Evolutionary conservation across 495 filamentous ascomycete genomes (phyloP).

Genomic region (Aspergillus sclerotioniger): DNA sequence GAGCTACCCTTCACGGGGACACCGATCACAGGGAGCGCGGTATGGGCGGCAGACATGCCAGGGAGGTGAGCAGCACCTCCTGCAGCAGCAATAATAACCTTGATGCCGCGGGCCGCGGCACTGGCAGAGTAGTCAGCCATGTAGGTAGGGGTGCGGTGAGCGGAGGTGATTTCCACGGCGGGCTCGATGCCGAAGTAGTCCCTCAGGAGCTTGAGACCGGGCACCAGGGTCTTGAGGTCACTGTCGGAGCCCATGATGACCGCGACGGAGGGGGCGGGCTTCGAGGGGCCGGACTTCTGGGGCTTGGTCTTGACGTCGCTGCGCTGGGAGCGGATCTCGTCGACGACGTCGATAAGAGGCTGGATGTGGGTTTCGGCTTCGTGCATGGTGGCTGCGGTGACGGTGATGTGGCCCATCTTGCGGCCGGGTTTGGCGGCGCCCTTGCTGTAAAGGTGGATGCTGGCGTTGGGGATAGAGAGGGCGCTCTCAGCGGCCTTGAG

Average conservation of each 20-base stretch:
- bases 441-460: slow-evolving; percentile 91
- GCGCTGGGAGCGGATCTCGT: slow-evolving; percentile 63
- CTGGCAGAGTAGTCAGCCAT: slow-evolving; percentile 75
- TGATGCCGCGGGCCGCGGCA: slow-evolving; percentile 67
- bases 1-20: slow-evolving; percentile 85
- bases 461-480: slow-evolving; percentile 57
- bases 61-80: slow-evolving; percentile 91
- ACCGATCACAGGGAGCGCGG: slow-evolving; percentile 88
- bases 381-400: slow-evolving; percentile 65
- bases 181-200: slow-evolving; percentile 71
- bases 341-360: slow-evolving; percentile 61
- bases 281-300: slow-evolving; percentile 28
- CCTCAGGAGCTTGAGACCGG: slow-evolving; percentile 72
- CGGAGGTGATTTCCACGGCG: slow-evolving; percentile 82
- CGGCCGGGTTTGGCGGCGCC: slow-evolving; percentile 75
- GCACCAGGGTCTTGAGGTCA: slow-evolving; percentile 75
- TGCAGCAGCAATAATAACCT: slow-evolving; percentile 92
- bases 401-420: slow-evolving; percentile 93
- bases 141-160: slow-evolving; percentile 82
- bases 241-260: slow-evolving; percentile 97
- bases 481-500: slow-evolving; percentile 62
- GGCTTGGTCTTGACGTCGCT: slow-evolving; percentile 44
- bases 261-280: slow-evolving; percentile 62
- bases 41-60: slow-evolving; percentile 86
- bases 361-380: slow-evolving; percentile 70